phyloP scores from a whole-genome alignment of 2,329 filamentous ascomycete species.

The Metarhizium album region DNA sequence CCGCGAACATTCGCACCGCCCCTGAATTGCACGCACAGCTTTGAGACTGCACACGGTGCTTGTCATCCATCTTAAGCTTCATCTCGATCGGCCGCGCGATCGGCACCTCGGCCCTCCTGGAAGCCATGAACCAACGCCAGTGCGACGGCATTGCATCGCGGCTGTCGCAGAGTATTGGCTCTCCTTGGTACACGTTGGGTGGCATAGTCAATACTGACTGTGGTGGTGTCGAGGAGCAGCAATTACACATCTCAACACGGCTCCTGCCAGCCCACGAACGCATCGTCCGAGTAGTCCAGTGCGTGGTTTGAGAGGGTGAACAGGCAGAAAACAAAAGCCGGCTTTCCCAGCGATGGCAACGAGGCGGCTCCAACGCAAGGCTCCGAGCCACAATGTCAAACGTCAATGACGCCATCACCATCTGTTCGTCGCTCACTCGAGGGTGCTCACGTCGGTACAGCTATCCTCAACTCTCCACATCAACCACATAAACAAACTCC shows the following conservation, averaged over 20 bases:
- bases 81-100: slow-evolving; percentile 1
- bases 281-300: no score
- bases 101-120: neutral
- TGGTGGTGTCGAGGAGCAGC: no score
- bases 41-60: neutral
- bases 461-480: slow-evolving; percentile 78
- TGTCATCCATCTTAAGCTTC: neutral
- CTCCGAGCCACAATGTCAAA: neutral
- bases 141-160: no score
- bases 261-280: no score
- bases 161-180: no score
- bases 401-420: slow-evolving; percentile 1
- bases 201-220: no score
- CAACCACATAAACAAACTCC: slow-evolving; percentile 95
- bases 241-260: no score
- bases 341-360: neutral
- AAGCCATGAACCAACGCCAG: no score
- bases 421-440: no score
- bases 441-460: slow-evolving; percentile 53
- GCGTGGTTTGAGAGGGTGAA: neutral
- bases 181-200: no score
- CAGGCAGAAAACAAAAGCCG: neutral
- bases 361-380: neutral
- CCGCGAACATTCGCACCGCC: no score
- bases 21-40: neutral